Base-by-base conservation (phyloP, 192 early-diverging fungal genomes). In the Backusella luteola region DNA sequence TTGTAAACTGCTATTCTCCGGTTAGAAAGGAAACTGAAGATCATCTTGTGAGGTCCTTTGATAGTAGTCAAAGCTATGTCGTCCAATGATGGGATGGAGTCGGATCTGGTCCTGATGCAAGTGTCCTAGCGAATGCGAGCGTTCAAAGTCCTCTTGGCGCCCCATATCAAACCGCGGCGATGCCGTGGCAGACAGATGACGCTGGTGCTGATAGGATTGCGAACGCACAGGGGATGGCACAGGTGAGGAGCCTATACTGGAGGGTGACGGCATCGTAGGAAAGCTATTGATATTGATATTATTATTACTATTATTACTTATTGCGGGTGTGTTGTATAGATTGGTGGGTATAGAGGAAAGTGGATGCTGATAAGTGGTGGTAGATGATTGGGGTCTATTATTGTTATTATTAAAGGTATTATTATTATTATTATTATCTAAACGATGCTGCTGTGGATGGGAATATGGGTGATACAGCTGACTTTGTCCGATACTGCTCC, bases 371-470 rank as follows among this genome's bases (percentile, higher is more conserved):
- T 42, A n/a, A 39, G 34, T 23, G 6, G 23, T 21, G 19, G 21
- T 46, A 14, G 69, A 14, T 8, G 34, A 68, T 68, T 68, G 67
- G 14, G n/a, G 34, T 38, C 17, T 38, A 38, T n/a, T 38, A 36
- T 68, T 71, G 29, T 26, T 44, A 46, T 44, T 70, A 21, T 26
- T 70, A 26, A 39, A 39, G 38, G 38, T 32, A 42, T 3, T 70
- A 7, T 12, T 41, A 71, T 71, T 32, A 71, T 46, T 46, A 46
- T 29, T 71, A 71, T 71, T 46, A n/a, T 72, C 44, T 49, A 72
- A 17, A 42, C 26, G 21, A 21, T 32, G 68, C 34, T 69, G 35
- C 34, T 69, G 35, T 44, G 35, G 39, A 15, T 71, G n/a, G 44
- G 35, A 59, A 34, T 67, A 39, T 9, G n/a, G 74, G 66, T 44